These are phyloP conservation scores for Lithospermum erythrorhizon DNA, from an alignment of 257 asterid species.

Conservation along the genomic window DNA sequence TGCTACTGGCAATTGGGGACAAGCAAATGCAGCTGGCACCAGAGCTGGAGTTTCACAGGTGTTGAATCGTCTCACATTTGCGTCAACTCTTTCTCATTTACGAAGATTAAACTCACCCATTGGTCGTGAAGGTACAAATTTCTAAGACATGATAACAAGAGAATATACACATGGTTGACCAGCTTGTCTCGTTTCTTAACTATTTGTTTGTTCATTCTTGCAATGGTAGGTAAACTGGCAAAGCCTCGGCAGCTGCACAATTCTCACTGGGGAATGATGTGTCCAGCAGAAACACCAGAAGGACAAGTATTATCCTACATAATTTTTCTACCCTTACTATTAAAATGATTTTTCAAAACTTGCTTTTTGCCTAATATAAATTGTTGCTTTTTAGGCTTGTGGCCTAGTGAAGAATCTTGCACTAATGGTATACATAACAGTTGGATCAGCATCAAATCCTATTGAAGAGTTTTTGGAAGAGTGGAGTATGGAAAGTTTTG, in stretches of 20 bases:
- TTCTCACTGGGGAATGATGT: constrained; percentile 23
- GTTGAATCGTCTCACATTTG: constrained; percentile 16
- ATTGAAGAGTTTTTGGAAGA: constrained; percentile 19
- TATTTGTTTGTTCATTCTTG: too few species aligned
- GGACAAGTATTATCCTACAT: constrained; percentile 7
- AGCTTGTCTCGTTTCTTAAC: too few species aligned
- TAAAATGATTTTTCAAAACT: too few species aligned
- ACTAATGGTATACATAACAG: constrained; percentile 18
- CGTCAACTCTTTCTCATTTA: constrained; percentile 16
- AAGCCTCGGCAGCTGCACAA: constrained; percentile 20
- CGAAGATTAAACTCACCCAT: constrained; percentile 17
- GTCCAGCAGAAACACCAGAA: constrained; percentile 23
- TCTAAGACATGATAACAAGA: too few species aligned
- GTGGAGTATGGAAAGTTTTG: constrained; percentile 19
- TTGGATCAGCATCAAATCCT: constrained; percentile 19
- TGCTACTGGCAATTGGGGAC: constrained; percentile 23
- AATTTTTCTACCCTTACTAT: background rate
- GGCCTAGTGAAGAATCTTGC: constrained; percentile 20
- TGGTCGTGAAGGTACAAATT: constrained; percentile 16
- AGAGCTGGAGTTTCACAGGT: constrained; percentile 23
- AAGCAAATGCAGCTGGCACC: constrained; percentile 20
- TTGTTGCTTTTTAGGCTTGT: constrained; percentile 10
- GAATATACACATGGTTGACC: too few species aligned
- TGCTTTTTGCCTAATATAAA: too few species aligned
- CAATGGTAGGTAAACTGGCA: constrained; percentile 15